Evolutionary conservation across 2,329 filamentous ascomycete species (phyloP).

Genomic region (Aspergillus aculeatinus): DNA sequence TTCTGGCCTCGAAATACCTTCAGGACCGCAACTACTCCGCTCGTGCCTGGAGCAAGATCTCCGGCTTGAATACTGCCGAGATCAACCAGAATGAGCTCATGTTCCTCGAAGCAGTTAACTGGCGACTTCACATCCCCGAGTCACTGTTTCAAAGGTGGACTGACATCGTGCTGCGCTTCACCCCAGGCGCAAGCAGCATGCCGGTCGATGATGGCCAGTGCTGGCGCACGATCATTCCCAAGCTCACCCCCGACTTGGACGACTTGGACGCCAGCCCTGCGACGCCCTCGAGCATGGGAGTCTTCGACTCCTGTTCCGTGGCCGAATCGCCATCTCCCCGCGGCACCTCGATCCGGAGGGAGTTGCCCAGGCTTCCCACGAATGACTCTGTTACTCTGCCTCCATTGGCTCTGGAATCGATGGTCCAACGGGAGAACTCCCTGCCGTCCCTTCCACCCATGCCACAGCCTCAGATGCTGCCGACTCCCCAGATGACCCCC

Average conservation of each 20-base stretch:
- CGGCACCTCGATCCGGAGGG: conserved; percentile 12
- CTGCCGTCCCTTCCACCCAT: conserved; percentile 53
- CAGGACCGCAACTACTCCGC: conserved; percentile 98
- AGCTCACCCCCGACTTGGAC: conserved; percentile 59
- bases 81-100: conserved; percentile 97
- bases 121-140: conserved; percentile 92
- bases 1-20: conserved; percentile 94
- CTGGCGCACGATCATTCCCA: conserved; percentile 53
- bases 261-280: conserved; percentile 42
- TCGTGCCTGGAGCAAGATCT: conserved; percentile 98
- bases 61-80: conserved; percentile 85
- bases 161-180: conserved; percentile 83
- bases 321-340: conserved; percentile 34
- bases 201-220: conserved; percentile 35
- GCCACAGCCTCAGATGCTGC: conserved; percentile 55
- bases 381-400: conserved; percentile 25
- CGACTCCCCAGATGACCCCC: conserved; percentile 63
- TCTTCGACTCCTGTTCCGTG: conserved; percentile 26
- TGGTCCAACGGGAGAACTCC: conserved; percentile 43
- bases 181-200: conserved; percentile 55
- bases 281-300: conserved; percentile 27
- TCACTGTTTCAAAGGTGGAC: conserved; percentile 89
- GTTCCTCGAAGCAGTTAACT: conserved; percentile 85
- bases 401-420: conserved; percentile 53
- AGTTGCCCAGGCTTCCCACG: conserved; percentile 14